Evolutionary conservation across 352 stramenopile genomes (phyloP), one percentile per base, ranked within the genome.

Genomic region (Saprolegnia diclina): DNA sequence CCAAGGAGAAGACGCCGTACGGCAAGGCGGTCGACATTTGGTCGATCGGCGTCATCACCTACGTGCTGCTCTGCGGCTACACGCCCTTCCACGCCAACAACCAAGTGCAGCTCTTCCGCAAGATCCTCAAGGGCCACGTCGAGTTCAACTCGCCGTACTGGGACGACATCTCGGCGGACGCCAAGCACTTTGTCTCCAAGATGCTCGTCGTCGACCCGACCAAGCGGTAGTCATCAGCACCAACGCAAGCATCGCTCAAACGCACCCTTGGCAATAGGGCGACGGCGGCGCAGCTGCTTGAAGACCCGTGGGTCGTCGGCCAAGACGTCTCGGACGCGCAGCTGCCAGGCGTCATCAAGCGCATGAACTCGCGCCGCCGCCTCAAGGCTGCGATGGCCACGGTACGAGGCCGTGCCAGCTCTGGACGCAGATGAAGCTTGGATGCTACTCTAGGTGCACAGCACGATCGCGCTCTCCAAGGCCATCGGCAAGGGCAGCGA

Each of bases 21-120:
- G 87, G 85, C 21, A 89, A 90, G 64, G 78, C 83, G 1, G 87
- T 95, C 29, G 85, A 95, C 66, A 83, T 93, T 50, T 95, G 87
- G 87, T 90, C 80, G 35, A 85, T 93, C 45, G 87, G 87, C 18
- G 73, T 95, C 62, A 94, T 95, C 70, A 90, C 83, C 61, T 94
- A 92, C 74, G 97, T 97, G 73, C 75, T 98, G 35, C 75, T 97
- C 52, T 79, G 76, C 7, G 85, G 85, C 0, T 90, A 91, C 53
- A 83, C 85, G 32, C 85, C 85, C 21, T 96, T 96, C 76, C 82
- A 98, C 69, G 94, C 98, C 76, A 91, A 97, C 63, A 98, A 97
- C 70, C 91, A 99, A 72, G 75, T 89, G 3, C 78, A 95, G 38
- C 78, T 99, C 44, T 99, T 94, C 73, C 79, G 82, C 59, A 91